These are phyloP conservation scores for Pythium grandisporangium DNA, from an alignment of 352 stramenopile genomes.

Conservation along the genomic window DNA sequence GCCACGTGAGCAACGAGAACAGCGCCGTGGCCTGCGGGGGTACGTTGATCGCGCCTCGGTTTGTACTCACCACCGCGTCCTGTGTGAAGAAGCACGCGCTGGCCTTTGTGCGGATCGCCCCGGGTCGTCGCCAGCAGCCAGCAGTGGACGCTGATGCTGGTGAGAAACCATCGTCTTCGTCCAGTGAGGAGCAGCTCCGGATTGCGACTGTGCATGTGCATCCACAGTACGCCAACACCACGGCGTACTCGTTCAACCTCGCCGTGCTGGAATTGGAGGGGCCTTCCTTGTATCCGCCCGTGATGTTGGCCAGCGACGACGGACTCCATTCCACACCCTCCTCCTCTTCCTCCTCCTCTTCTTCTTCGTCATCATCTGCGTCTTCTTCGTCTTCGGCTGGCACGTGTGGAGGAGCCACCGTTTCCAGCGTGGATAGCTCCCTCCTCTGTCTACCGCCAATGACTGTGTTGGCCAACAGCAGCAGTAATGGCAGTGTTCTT, in stretches of 20 bases:
- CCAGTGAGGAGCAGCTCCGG: conserved; percentile 6
- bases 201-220: conserved; percentile 4
- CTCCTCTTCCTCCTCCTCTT: too few species aligned
- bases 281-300: conserved; percentile 12
- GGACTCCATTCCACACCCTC: neutral
- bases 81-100: conserved; percentile 10
- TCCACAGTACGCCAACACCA: conserved; percentile 10
- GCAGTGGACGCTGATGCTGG: too few species aligned
- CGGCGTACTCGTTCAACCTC: conserved; percentile 10
- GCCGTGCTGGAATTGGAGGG: conserved; percentile 10
- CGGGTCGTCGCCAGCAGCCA: neutral
- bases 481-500: too few species aligned
- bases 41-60: conserved; percentile 13
- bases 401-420: too few species aligned
- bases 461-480: too few species aligned
- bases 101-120: conserved; percentile 3
- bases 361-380: too few species aligned
- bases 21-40: conserved; percentile 7
- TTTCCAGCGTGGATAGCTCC: neutral
- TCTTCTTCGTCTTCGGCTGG: too few species aligned
- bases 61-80: conserved; percentile 10
- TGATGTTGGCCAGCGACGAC: conserved; percentile 11
- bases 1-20: conserved; percentile 4
- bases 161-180: too few species aligned
- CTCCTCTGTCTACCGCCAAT: conserved; percentile 10